These are phyloP conservation scores for Solanum hybrid DNA, from an alignment of 305 asterid genomes.

Conservation along the genomic window DNA sequence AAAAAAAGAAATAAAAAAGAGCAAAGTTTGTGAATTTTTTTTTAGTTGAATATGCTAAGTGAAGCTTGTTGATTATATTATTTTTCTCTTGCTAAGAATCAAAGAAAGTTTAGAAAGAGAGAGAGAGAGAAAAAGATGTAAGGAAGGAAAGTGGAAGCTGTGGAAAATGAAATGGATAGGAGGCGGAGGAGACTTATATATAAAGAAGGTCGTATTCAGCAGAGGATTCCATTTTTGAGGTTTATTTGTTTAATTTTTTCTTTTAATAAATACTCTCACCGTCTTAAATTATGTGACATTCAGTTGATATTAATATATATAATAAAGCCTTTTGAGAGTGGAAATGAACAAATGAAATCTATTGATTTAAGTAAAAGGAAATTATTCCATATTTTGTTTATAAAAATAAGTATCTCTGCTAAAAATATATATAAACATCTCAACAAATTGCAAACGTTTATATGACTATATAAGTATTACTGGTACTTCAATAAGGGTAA, in stretches of 20 bases:
- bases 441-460: background rate
- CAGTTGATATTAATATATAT: background rate
- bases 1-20: background rate
- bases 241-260: background rate
- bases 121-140: background rate
- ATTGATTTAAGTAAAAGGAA: too few species aligned
- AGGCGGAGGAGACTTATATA: slow-evolving; percentile 32
- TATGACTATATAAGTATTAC: too few species aligned
- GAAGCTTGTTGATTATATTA: background rate
- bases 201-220: slow-evolving; percentile 46
- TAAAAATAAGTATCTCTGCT: too few species aligned
- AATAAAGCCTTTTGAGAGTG: background rate
- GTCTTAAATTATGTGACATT: background rate
- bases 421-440: background rate
- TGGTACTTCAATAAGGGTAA: background rate
- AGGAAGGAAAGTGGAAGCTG: slow-evolving; percentile 4
- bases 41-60: background rate
- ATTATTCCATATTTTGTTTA: too few species aligned
- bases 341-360: background rate
- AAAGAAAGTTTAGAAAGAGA: slow-evolving; percentile 2
- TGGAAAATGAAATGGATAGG: slow-evolving; percentile 30
- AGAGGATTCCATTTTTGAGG: slow-evolving; percentile 10
- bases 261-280: background rate
- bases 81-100: background rate
- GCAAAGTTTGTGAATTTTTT: background rate